These are phyloP conservation scores for Coemansia sp. DNA, from an alignment of 192 early-diverging fungal genomes.

Conservation along the genomic window DNA sequence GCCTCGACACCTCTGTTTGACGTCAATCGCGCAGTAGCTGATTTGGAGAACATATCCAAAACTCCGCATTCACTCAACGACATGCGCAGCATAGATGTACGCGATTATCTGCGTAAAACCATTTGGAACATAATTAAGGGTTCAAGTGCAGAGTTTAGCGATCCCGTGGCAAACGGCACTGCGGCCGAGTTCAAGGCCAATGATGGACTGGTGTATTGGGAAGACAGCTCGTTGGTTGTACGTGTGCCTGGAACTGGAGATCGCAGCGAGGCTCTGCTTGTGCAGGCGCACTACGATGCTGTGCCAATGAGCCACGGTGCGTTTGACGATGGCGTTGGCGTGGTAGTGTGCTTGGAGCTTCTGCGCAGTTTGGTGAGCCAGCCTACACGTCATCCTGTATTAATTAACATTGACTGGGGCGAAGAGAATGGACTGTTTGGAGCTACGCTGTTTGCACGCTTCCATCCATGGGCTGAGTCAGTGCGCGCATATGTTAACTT, in stretches of 20 bases:
- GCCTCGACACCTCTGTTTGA: slow-evolving; percentile 23
- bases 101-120: slow-evolving; percentile 40
- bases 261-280: slow-evolving; percentile 58
- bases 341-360: slow-evolving; percentile 63
- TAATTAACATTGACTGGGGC: slow-evolving; percentile 74
- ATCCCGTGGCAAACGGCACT: slow-evolving; percentile 29
- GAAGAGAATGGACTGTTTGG: slow-evolving; percentile 69
- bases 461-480: slow-evolving; percentile 63
- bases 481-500: slow-evolving; percentile 69
- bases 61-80: slow-evolving; percentile 56
- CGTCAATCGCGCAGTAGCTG: slow-evolving; percentile 33
- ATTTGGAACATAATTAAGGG: slow-evolving; percentile 24
- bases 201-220: slow-evolving; percentile 42
- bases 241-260: slow-evolving; percentile 58
- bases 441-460: slow-evolving; percentile 60
- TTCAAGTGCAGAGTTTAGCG: slow-evolving; percentile 25
- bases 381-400: slow-evolving; percentile 61
- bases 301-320: slow-evolving; percentile 70
- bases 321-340: slow-evolving; percentile 70
- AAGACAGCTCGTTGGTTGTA: slow-evolving; percentile 62
- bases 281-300: slow-evolving; percentile 70
- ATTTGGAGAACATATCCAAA: slow-evolving; percentile 33
- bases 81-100: slow-evolving; percentile 42
- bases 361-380: slow-evolving; percentile 60
- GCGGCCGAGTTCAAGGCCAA: slow-evolving; percentile 29